Evolutionary conservation across 169 alveolate genomes (phyloP), one percentile per base, ranked within the genome.

Genomic region (Eimeria maxima): DNA sequence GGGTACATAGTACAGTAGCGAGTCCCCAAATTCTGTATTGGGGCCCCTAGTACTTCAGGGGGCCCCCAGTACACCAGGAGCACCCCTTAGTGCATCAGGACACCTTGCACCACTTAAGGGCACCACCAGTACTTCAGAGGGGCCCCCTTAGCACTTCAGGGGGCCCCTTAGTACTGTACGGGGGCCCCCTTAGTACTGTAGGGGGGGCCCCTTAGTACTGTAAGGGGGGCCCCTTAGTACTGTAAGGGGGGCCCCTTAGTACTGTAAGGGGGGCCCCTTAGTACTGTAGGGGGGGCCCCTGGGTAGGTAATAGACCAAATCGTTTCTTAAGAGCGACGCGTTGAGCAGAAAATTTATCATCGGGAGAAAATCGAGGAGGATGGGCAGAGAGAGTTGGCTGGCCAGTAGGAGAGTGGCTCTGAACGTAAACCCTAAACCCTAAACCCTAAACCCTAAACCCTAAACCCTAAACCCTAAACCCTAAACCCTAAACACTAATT

Each of bases 361-460:
- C 99, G 29, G 99, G 99, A 18, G 99, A 98, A 94, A 98, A 98
- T 90, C 98, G 98, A 27, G 99, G 99, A 13, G 99, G 99, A 93
- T 98, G 99, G 29, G 99, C 99, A 18, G 99, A 97, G 95, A 97
- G 97, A 24, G 99, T 98, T 55, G 97, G 97, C 53, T 45, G 81
- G 73, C 97, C 97, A 10, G 94, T 11, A 65, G 89, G 89, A 65
- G 89, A 78, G 65, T 78, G 89, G 65, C 89, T 78, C 89, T 78
- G 89, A 29, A 78, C 38, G 24, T 38, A 45, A 78, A 73, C 84
- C 6, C 42, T 73, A 73, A 73, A 73, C 84, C 84, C 84, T 73
- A 73, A 67, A 89, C 86, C 88, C 78, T 55, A 65, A 71, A 89
- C 81, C 95, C 67, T 69, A 24, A 38, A 71, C 67, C 67, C 67